Evolutionary conservation across 2,329 filamentous ascomycete genomes (phyloP), one percentile per base, ranked within the genome.

Genomic region (Lachnellula occidentalis): DNA sequence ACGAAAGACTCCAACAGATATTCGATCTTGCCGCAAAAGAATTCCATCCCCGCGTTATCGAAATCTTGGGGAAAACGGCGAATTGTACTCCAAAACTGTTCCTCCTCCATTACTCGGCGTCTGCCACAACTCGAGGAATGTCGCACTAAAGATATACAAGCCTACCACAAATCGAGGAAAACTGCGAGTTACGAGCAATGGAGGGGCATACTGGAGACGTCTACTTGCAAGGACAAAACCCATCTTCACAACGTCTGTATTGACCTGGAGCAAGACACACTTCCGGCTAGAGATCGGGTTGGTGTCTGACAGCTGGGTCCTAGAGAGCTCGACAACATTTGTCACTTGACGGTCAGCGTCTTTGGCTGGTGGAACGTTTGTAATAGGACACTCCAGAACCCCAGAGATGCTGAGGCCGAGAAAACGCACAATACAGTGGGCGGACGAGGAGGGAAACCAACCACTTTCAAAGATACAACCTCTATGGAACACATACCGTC

Each of bases 1-100:
- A 31, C 22, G 61, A 61, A 51, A 48, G 60, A n/a, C 61, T 51
- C 14, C 47, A 53, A 6, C 45, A 57, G 49, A 61, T 63, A 27
- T 56, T 60, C 24, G 48, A 56, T 9, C 50, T 55, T 39, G 53
- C 45, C 12, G 14, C 41, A n/a, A 34, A 24, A 21, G 36, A 34
- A 37, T 24, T 11, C 31, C 43, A 43, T 27, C 49, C 59, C 19
- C 58, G 54, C 37, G 31, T 49, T 6, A 48, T 61, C 15, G 51
- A 58, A 34, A 37, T 61, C 11, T 56, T 42, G 21, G 49, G 31
- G 54, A 58, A 48, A 31, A 45, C 1, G 50, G 48, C 15, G n/a
- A 50, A 41, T 55, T 58, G 22, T 54, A 54, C 45, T 54, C 57
- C 11, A 53, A 52, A 24, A 50, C 48, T n/a, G n/a, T n/a, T 22